Base-by-base conservation (phyloP, 2,329 filamentous ascomycete genomes). In the Aureobasidium sp. region DNA sequence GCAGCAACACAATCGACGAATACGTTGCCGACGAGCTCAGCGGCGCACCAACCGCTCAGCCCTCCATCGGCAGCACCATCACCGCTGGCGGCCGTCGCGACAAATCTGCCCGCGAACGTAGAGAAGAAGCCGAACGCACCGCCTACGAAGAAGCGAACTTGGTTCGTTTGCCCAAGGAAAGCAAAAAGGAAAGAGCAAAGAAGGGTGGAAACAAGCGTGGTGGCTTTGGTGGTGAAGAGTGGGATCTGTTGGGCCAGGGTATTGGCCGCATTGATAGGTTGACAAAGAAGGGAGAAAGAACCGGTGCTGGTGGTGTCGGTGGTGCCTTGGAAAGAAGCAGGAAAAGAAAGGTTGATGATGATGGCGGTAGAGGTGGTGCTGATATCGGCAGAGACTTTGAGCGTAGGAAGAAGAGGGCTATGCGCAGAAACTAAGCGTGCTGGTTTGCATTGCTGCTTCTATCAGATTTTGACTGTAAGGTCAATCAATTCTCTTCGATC, bases 101-200 rank as follows among this genome's bases (percentile, higher is more conserved):
- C 70, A 94, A 92, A 80, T 90, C 89, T 5, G 84, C 86, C 15
- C 81, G 85, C 37, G 88, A 97, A 72, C 84, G 89, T 62, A 85
- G 85, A 65, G 84, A 85, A 44, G 92, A 97, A 73, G 83, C 83
- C 1, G 92, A 96, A 77, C 82, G 89, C 61, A 83, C 83, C 63
- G 84, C 89, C 52, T 99, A 97, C 77, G 94, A 99, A 79, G 94
- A 99, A 77, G 83, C 81, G 68, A 96, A 99, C 77, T 93, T 97
- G 70, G 85, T 90, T 17, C 89, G 94, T 68, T 79, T 99, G 69
- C 91, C 93, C 13, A 87, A 86, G 69, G 84, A 89, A 74, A 89
- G 86, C 77, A 97, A 96, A 82, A 96, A 96, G 78, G 91, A 96
- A 5, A 61, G 57, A 29, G 82, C 85, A 52, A 87, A 89, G 78